These are phyloP conservation scores for Coprinopsis marcescibilis DNA, from an alignment of 768 basidiomycete genomes.

Conservation along the genomic window DNA sequence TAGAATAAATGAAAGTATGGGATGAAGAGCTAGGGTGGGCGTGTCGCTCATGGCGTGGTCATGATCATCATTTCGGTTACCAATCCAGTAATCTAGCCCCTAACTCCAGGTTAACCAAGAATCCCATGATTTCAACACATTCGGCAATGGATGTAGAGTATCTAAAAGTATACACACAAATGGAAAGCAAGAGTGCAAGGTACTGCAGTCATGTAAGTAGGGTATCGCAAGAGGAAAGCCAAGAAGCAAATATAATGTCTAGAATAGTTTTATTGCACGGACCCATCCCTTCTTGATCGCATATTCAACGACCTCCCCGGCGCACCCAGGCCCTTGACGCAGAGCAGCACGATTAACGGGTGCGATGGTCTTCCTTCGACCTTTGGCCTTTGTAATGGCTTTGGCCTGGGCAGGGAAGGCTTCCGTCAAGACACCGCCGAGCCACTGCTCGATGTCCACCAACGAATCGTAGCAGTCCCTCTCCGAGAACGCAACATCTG, in stretches of 20 bases:
- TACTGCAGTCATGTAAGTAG: neutral
- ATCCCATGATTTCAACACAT: too few relatives aligned
- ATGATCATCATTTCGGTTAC: neutral
- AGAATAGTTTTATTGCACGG: constrained; percentile 16
- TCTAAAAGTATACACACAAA: neutral
- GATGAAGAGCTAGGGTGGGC: neutral
- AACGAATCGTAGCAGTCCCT: constrained; percentile 66
- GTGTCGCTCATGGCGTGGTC: neutral
- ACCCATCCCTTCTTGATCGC: constrained; percentile 63
- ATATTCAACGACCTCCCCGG: constrained; percentile 57
- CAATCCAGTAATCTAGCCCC: neutral
- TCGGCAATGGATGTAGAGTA: too few relatives aligned
- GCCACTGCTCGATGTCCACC: constrained; percentile 55
- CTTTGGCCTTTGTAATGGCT: constrained; percentile 27
- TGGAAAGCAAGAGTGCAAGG: neutral
- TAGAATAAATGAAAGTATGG: neutral
- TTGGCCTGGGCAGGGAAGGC: constrained; percentile 24
- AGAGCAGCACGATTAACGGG: constrained; percentile 15
- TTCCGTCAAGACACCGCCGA: constrained; percentile 41
- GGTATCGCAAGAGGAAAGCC: neutral
- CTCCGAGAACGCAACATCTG: constrained; percentile 44
- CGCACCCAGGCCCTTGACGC: constrained; percentile 34
- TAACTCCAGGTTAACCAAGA: neutral
- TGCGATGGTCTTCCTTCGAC: constrained; percentile 26
- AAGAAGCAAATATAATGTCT: neutral